Conservation (phyloP, 2,329 filamentous ascomycete genomes). For the Aspergillus oerlinghausenensis region DNA sequence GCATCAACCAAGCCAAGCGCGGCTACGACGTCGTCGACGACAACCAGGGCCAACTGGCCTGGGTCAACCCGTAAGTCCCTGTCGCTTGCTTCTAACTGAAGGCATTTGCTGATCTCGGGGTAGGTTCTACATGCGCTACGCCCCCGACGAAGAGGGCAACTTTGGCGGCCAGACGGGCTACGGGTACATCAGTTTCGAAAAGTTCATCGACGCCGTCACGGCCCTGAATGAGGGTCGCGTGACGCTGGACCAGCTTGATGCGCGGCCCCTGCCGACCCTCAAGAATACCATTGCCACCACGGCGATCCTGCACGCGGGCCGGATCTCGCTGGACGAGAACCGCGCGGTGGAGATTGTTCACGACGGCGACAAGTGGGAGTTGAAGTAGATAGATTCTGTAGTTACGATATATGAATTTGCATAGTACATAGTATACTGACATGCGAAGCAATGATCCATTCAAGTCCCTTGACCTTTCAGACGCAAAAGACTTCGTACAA, state of each 20-base stretch:
- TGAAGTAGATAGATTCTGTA: constrained; percentile 48
- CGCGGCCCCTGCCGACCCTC: constrained; percentile 75
- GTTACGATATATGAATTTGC: not conserved
- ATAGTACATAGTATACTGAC: not conserved
- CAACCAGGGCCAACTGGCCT: constrained; percentile 59
- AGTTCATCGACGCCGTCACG: constrained; percentile 85
- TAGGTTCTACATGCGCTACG: constrained; percentile 87
- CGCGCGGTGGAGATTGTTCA: constrained; percentile 66
- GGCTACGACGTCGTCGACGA: constrained; percentile 95
- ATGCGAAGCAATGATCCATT: not conserved
- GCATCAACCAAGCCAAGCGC: constrained; percentile 87
- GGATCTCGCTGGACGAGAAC: constrained; percentile 77
- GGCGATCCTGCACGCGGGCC: constrained; percentile 82
- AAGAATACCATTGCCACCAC: constrained; percentile 88
- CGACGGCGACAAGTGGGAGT: constrained; percentile 54
- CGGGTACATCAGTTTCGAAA: constrained; percentile 91
- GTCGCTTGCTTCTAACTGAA: not conserved
- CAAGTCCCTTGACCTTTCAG: not conserved
- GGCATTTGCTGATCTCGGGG: not conserved
- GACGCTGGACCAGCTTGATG: constrained; percentile 71
- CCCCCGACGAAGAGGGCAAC: constrained; percentile 90
- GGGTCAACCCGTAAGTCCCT: constrained; percentile 70
- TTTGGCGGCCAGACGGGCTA: constrained; percentile 89
- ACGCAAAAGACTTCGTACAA: not conserved
- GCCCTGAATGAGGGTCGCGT: constrained; percentile 69